Evolutionary conservation across 1,284 basidiomycete genomes (phyloP), one percentile per base, ranked within the genome.

Genomic region (Leccinum fuscescens): DNA sequence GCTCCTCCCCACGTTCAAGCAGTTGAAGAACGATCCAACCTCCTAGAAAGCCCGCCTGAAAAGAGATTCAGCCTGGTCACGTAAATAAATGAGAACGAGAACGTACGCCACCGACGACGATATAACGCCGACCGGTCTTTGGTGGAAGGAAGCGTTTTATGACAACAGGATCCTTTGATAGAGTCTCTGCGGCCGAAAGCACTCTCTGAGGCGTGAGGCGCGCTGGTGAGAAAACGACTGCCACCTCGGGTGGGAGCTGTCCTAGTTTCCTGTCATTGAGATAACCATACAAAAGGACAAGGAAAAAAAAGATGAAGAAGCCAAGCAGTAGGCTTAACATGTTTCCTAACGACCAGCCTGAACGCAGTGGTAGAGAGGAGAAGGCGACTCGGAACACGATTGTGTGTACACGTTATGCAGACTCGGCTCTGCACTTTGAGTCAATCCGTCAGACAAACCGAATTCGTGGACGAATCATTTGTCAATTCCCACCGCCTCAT

Each of bases 21-120:
- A 92, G 77, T 55, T 88, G 84, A 0, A 83, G 74, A 3, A 88
- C 84, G 44, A 92, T 85, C 89, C 89, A 92, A 12, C 87, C 86
- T 9, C 89, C 89, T 6, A 90, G 70, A 61, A 90, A 89, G 0
- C 89, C 89, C 2, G 84, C 83, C 86, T 90, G 61, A 17, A 12
- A 31, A 49, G 55, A 15, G 6, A 52, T 49, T 67, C 35, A 54
- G 59, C 46, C 4, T 49, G 57, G 11, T 14, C 15, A 44, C 3
- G 3, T 20, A 22, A 35, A 17, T 27, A 54, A 7, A 29, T 22
- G 31, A 22, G 4, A 8, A 44, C 2, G n/a, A 49, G 54, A 64
- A 74, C 78, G 63, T 68, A 85, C 82, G 62, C 84, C 83, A 50
- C 84, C 83, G 50, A 82, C 71, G 3, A 86, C 76, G 55, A 86